A percentile compares a stretch with the other conserved stretches of the same genome.
These are phyloP conservation scores for Auxenochlorella pyrenoidosa DNA, from an alignment of 139 green algal genomes.

Conservation along the genomic window DNA sequence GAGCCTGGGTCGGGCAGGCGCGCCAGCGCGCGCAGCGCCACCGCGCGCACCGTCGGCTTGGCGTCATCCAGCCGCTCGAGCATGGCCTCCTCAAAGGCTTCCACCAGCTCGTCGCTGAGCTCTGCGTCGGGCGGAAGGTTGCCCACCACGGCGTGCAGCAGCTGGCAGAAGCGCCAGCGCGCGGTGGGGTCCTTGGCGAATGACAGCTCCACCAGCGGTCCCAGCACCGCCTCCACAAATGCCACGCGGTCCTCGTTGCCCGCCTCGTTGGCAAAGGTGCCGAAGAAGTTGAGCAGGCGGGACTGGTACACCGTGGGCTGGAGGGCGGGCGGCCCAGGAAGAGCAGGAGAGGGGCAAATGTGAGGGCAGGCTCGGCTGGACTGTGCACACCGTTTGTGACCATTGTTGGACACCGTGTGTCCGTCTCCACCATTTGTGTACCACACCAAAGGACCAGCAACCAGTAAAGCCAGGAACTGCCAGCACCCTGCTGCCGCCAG, in stretches of 20 bases:
- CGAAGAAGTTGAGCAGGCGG: conserved; percentile 32
- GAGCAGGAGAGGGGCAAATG: background rate
- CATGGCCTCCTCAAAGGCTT: conserved; percentile 50
- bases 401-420: no score
- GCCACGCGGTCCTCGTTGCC: conserved; percentile 29
- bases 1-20: conserved; percentile 63
- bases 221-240: conserved; percentile 51
- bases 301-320: conserved; percentile 40
- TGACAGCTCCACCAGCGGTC: conserved; percentile 13
- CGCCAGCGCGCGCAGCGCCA: conserved; percentile 61
- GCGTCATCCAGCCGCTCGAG: conserved; percentile 63
- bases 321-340: background rate
- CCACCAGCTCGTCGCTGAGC: conserved; percentile 57
- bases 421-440: no score
- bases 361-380: no score
- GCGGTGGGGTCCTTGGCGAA: conserved; percentile 6
- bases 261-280: conserved; percentile 43
- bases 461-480: background rate
- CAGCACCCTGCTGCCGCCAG: background rate
- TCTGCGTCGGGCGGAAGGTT: conserved; percentile 46
- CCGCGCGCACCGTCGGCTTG: conserved; percentile 58
- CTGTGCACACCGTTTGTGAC: no score
- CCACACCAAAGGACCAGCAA: background rate
- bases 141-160: conserved; percentile 50
- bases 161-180: conserved; percentile 45